A percentile compares a stretch with the other conserved stretches of the same genome.
Conservation (phyloP, 768 basidiomycete genomes). For the Panellus pusillus region DNA sequence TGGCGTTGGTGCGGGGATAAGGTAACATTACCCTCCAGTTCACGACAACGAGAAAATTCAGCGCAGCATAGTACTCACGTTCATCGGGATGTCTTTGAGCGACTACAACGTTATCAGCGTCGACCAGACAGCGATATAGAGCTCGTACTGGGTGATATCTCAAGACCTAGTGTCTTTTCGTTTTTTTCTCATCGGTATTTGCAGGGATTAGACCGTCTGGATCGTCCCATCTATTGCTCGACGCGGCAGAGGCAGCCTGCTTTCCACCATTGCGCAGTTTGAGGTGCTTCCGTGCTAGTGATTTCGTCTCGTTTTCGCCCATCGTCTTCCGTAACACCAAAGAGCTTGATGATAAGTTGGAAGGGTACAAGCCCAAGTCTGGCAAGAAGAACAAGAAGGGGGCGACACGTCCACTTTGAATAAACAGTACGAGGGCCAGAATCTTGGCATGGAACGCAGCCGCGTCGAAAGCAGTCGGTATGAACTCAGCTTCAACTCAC, state of each 20-base stretch:
- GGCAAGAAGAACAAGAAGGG: not conserved
- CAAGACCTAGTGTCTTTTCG: not conserved
- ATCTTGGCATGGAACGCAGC: not conserved
- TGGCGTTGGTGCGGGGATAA: constrained; percentile 12
- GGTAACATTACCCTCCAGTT: not conserved
- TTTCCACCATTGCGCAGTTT: not conserved
- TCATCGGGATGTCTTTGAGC: too few species aligned
- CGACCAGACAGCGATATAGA: not conserved
- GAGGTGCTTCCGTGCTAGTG: not conserved
- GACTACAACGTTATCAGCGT: too few species aligned
- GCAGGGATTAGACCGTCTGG: constrained; percentile 14
- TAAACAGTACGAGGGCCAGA: constrained; percentile 2
- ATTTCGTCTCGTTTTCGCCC: constrained; percentile 19
- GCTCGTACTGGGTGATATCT: constrained; percentile 9
- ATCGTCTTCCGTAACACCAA: constrained; percentile 2
- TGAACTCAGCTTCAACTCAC: not conserved
- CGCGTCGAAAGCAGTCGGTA: constrained; percentile 19
- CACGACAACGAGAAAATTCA: not conserved
- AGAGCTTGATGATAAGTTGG: constrained; percentile 10
- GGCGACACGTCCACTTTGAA: constrained; percentile 12
- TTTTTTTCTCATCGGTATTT: not conserved
- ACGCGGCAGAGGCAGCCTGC: not conserved
- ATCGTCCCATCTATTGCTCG: constrained; percentile 11
- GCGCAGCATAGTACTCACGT: not conserved
- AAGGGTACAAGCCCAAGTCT: not conserved